Evolutionary conservation across 192 early-diverging fungal genomes (phyloP), one percentile per base, ranked within the genome.

Genomic region (Backusella morwellensis): DNA sequence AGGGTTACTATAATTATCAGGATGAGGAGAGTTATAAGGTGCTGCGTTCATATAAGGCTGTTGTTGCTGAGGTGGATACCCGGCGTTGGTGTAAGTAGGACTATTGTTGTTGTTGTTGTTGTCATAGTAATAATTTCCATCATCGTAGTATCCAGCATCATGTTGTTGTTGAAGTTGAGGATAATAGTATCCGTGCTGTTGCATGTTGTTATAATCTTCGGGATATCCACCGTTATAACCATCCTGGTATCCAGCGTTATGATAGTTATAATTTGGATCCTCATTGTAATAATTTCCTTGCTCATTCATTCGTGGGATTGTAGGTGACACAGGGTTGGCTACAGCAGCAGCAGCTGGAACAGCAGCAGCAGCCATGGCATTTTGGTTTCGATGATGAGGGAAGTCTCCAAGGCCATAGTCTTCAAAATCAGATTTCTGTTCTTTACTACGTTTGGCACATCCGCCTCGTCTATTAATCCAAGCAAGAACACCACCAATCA

Each of bases 381-480:
- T 63, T 35, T 67, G 78, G 29, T 73, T 63, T 17, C 72, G 50
- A 36, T 70, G 56, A 63, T 63, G 56, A 8, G 56, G 56, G 26
- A 63, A 63, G 26, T 63, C 76, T 17, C 52, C 68, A 36, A 77
- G 14, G 21, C 69, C 76, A 47, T 70, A 77, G 14, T 77, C 76
- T 38, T 72, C 41, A 47, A 72, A 72, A 7, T 72, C 42, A 2
- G 26, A 8, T 47, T 72, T 50, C 4, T 40, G 23, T 19, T 41
- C 34, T 63, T 77, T 40, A 35, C 70, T 35, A 1, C 54, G 47
- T 9, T 41, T 63, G 32, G 70, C 73, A 23, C 75, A 80, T 68
- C 79, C 79, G 7, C 79, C 79, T 50, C 75, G 75, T 19, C 79
- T 70, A 35, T 80, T 80, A 29, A 80, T 67, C 41, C 74, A 80